Percentiles rank a stretch among this genome's conserved stretches.
These are phyloP conservation scores for Komagataella mondaviorum DNA, from an alignment of 805 yeast species.

Conservation along the genomic window DNA sequence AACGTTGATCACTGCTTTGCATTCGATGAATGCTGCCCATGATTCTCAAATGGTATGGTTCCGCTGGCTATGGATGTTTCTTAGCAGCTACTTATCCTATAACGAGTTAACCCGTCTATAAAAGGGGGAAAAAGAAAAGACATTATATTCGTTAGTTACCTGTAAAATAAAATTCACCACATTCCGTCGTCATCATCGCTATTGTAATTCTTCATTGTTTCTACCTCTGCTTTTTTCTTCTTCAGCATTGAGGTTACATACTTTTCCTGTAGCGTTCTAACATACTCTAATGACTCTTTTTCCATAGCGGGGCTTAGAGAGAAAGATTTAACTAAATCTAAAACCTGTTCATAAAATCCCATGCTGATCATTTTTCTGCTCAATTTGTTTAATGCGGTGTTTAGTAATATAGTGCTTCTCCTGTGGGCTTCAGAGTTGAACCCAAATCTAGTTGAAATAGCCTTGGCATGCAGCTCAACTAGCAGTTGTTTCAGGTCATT, in stretches of 20 bases:
- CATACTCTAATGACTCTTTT: slow-evolving; percentile 5
- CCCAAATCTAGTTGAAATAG: neutral
- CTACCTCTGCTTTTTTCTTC: slow-evolving; percentile 3
- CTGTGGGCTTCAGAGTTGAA: neutral
- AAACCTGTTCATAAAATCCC: slow-evolving; percentile 14
- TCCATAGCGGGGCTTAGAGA: slow-evolving; percentile 11
- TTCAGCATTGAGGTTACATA: slow-evolving; percentile 7
- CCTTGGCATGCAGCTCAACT: slow-evolving; percentile 3
- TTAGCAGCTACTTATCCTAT: slow-evolving; percentile 64
- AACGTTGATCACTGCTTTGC: slow-evolving; percentile 26
- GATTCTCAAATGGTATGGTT: slow-evolving; percentile 92
- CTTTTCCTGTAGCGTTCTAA: slow-evolving; percentile 7
- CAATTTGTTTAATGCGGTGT: neutral
- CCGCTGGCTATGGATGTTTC: slow-evolving; percentile 73
- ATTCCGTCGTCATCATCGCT: slow-evolving; percentile 6
- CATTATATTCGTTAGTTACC: slow-evolving; percentile 4
- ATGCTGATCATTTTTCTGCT: slow-evolving; percentile 5
- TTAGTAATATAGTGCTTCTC: neutral
- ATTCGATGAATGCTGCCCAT: slow-evolving; percentile 77
- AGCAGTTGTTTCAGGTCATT: slow-evolving; percentile 9
- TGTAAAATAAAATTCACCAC: neutral
- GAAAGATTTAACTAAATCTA: slow-evolving; percentile 12
- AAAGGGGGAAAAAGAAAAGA: slow-evolving; percentile 1
- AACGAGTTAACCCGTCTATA: slow-evolving; percentile 41
- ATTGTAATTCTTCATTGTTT: slow-evolving; percentile 1